Conservation (phyloP, 164 flowering plant genomes). For the Magnolia sinica region DNA sequence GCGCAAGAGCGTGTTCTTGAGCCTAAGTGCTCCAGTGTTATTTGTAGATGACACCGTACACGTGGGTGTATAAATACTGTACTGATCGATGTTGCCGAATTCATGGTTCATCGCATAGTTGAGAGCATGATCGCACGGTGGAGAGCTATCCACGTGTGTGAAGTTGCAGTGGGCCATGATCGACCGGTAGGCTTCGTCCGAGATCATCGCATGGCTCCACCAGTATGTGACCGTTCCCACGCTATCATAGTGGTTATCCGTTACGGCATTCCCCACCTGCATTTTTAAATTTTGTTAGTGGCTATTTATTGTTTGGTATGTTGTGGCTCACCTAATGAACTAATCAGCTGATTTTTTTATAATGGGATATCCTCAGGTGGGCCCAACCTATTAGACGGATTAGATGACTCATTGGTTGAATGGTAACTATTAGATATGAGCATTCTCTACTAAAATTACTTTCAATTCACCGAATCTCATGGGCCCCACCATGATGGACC, state of each 20-base stretch:
- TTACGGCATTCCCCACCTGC: conserved; percentile 84
- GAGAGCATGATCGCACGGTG: conserved; percentile 37
- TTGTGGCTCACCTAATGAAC: too few species aligned
- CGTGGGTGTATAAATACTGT: conserved; percentile 73
- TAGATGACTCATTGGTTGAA: too few species aligned
- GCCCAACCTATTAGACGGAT: too few species aligned
- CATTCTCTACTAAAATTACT: too few species aligned
- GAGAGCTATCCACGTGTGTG: conserved; percentile 22
- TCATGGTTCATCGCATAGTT: conserved; percentile 60
- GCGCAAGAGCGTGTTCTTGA: conserved; percentile 48
- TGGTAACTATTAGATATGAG: too few species aligned
- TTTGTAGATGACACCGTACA: conserved; percentile 28
- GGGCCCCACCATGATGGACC: too few species aligned
- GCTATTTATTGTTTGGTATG: neutral
- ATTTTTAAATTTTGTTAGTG: neutral
- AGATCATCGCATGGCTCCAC: conserved; percentile 86
- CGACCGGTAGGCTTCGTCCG: conserved; percentile 61
- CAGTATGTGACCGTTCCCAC: conserved; percentile 69
- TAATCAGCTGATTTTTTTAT: too few species aligned
- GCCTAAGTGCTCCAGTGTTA: conserved; percentile 29
- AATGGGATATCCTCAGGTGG: too few species aligned
- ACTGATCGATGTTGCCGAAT: conserved; percentile 80
- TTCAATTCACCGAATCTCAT: too few species aligned
- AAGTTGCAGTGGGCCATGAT: conserved; percentile 58
- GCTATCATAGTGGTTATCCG: conserved; percentile 61